Percentiles rank a stretch among this genome's conserved stretches.
These are phyloP conservation scores for Phytophthora capsici DNA, from an alignment of 352 stramenopile genomes.

Conservation along the genomic window DNA sequence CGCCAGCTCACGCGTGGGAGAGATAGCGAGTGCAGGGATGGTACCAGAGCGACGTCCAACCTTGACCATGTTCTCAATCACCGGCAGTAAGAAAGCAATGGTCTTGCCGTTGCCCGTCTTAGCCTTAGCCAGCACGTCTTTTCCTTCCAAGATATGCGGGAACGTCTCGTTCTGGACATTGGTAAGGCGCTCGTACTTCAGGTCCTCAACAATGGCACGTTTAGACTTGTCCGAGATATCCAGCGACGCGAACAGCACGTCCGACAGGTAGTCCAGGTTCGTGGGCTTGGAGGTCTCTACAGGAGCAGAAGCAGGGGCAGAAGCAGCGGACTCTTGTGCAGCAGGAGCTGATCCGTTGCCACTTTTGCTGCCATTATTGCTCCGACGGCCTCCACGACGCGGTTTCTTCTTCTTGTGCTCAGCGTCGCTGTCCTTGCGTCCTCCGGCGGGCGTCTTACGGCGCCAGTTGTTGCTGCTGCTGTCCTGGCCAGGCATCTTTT, in stretches of 20 bases:
- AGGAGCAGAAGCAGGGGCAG: neutral
- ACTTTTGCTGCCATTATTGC: constrained; percentile 22
- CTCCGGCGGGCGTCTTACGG: constrained; percentile 35
- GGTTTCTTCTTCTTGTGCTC: constrained; percentile 66
- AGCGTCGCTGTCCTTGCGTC: constrained; percentile 47
- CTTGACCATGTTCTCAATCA: constrained; percentile 82
- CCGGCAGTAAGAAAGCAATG: constrained; percentile 83
- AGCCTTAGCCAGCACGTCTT: constrained; percentile 92
- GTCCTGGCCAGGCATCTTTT: constrained; percentile 29
- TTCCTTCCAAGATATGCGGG: constrained; percentile 67
- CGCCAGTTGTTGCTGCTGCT: constrained; percentile 40
- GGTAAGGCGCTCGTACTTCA: constrained; percentile 90
- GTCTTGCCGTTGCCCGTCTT: constrained; percentile 94
- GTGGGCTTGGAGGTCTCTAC: constrained; percentile 17
- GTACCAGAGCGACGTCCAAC: constrained; percentile 68
- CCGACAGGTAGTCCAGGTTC: constrained; percentile 61
- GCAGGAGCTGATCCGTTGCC: neutral
- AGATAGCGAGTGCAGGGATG: constrained; percentile 93
- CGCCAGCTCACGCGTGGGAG: constrained; percentile 95
- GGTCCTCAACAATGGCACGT: constrained; percentile 77
- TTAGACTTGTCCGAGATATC: constrained; percentile 66
- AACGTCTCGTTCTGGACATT: constrained; percentile 91
- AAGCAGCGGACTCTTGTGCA: neutral
- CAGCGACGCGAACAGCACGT: constrained; percentile 61
- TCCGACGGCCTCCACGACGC: constrained; percentile 56